These are phyloP conservation scores for Talaromyces sp. DNA, from an alignment of 2,329 filamentous ascomycete genomes.

Conservation along the genomic window DNA sequence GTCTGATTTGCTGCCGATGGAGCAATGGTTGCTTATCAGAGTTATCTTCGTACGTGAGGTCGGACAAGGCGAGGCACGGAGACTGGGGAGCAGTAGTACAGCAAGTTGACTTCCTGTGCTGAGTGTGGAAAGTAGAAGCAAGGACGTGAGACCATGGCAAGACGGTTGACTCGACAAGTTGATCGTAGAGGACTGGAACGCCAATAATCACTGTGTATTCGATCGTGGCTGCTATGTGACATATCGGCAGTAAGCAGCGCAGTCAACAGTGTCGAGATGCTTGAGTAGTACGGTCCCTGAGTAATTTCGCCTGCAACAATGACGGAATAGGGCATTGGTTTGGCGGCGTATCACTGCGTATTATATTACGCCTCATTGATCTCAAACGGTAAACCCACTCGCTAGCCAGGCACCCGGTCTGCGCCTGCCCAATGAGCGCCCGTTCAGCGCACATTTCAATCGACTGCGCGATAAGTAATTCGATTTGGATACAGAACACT, in stretches of 20 bases:
- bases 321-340: slow-evolving; percentile 2
- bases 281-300: not conserved
- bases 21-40: not conserved
- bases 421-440: not conserved
- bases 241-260: not conserved
- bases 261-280: not conserved
- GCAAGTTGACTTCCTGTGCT: too few relatives aligned
- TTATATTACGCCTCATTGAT: slow-evolving; percentile 9
- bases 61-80: not conserved
- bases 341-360: slow-evolving; percentile 3
- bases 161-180: not conserved
- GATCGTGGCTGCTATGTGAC: not conserved
- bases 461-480: not conserved
- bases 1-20: not conserved
- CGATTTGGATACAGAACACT: not conserved
- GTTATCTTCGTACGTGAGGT: not conserved
- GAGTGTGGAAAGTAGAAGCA: not conserved
- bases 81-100: too few relatives aligned
- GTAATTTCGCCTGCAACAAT: slow-evolving; percentile 2
- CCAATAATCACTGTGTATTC: not conserved
- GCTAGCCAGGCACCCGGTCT: not conserved
- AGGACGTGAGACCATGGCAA: not conserved
- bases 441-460: not conserved
- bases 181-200: not conserved
- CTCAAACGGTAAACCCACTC: slow-evolving; percentile 6